phyloP scores from a whole-genome alignment of 2,329 filamentous ascomycete genomes.

The Neonectria ditissima region DNA sequence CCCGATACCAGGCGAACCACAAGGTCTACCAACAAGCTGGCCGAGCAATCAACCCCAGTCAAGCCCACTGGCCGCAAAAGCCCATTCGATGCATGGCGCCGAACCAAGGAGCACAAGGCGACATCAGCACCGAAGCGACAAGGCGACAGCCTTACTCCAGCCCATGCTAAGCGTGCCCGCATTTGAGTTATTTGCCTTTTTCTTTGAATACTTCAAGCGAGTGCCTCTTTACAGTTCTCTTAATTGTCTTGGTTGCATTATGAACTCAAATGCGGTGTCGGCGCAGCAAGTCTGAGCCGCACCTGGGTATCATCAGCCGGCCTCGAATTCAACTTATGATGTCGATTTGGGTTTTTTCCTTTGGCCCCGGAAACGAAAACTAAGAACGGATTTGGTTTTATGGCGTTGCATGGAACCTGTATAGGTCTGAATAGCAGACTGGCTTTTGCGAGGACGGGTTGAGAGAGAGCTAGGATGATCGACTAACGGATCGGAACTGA shows the following conservation, averaged over 20 bases:
- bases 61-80: slow-evolving; percentile 58
- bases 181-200: slow-evolving; percentile 38
- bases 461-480: slow-evolving; percentile 26
- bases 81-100: slow-evolving; percentile 76
- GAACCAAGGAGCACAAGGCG: slow-evolving; percentile 68
- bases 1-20: slow-evolving; percentile 72
- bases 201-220: slow-evolving; percentile 8
- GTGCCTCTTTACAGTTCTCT: slow-evolving; percentile 20
- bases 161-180: slow-evolving; percentile 52
- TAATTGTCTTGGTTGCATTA: slow-evolving; percentile 26
- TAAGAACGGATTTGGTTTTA: slow-evolving; percentile 32
- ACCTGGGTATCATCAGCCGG: slow-evolving; percentile 5
- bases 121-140: slow-evolving; percentile 61
- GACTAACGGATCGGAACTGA: slow-evolving; percentile 32
- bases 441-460: slow-evolving; percentile 26
- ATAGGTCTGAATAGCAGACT: slow-evolving; percentile 33
- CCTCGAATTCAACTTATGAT: slow-evolving; percentile 32
- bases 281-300: slow-evolving; percentile 7
- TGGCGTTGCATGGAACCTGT: slow-evolving; percentile 42
- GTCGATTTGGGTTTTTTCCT: slow-evolving; percentile 26
- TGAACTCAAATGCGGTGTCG: neutral
- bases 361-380: slow-evolving; percentile 34
- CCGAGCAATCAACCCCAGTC: slow-evolving; percentile 55
- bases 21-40: slow-evolving; percentile 65
- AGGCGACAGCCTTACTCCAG: slow-evolving; percentile 48